Evolutionary conservation across 2,329 filamentous ascomycete species (phyloP), one percentile per base, ranked within the genome.

Genomic region (Pyrenophora teres): DNA sequence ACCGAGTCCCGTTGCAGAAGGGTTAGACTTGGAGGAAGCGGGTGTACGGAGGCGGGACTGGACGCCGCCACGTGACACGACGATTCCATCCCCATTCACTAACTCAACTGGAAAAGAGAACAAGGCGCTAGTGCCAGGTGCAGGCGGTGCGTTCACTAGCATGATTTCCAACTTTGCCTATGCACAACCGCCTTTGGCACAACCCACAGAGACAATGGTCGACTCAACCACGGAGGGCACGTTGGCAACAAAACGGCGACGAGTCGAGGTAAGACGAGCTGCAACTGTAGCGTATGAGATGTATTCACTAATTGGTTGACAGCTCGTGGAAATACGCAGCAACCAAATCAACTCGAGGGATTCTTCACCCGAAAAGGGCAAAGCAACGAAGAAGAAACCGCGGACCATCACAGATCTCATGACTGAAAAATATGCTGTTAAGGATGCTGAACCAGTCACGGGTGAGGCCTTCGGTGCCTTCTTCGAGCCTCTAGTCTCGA

Each of bases 331-430:
- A 31, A 50, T 71, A n/a, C 63, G 63, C 13, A 52, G 50, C 19
- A 60, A 68, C n/a, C 60, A 66, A 18, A 40, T 47, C 12, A 50
- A 41, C 35, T 63, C 62, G 2, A 53, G 63, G 33, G 57, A 64
- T 16, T 51, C 63, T 3, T 69, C 69, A 1, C 64, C 66, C 6
- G 65, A 68, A 16, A 72, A 72, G 35, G 63, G 59, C 12, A 73
- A 71, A 56, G 68, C 66, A 3, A 66, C 69, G 0, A 75, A 72
- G 50, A 74, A 73, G 63, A 75, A 74, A 38, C 46, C 70, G 6
- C 62, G 69, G n/a, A 75, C 72, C 3, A 74, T 75, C 19, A 75
- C 72, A 50, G 72, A 74, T 27, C 56, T 73, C 2, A 71, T 72
- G 1, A 75, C 70, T 4, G 67, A 60, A 7, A 69, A 73, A 40